A percentile compares a stretch with the other conserved stretches of the same genome.
These are phyloP conservation scores for Sapria himalayana DNA, from an alignment of 345 rosid species.

Conservation along the genomic window DNA sequence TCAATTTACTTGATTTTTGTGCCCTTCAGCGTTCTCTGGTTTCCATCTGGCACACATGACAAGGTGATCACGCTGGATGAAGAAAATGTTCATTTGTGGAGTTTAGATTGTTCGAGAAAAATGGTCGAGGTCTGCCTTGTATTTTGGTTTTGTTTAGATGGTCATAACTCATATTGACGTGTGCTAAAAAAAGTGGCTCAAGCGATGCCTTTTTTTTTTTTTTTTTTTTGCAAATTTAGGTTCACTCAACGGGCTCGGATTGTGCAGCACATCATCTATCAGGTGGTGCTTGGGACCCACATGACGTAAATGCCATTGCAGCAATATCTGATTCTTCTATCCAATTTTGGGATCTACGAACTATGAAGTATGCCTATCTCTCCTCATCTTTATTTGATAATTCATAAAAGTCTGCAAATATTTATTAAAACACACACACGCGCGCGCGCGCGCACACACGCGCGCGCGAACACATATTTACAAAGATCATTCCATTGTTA, in stretches of 20 bases:
- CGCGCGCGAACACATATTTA: too few species aligned
- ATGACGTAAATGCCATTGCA: constrained; percentile 55
- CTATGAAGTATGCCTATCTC: constrained; percentile 43
- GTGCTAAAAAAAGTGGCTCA: too few species aligned
- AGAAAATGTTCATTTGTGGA: constrained; percentile 53
- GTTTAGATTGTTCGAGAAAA: constrained; percentile 52
- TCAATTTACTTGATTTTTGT: neutral
- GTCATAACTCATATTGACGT: too few species aligned
- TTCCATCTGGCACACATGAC: constrained; percentile 75
- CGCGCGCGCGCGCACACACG: too few species aligned
- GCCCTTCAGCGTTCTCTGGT: constrained; percentile 45
- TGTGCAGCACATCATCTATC: constrained; percentile 65
- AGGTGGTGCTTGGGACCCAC: constrained; percentile 94
- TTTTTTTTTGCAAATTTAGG: constrained; percentile 23
- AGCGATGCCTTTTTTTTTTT: constrained; percentile 13
- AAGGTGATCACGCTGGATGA: constrained; percentile 78
- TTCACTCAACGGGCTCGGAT: constrained; percentile 57
- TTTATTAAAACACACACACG: too few species aligned
- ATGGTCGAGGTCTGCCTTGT: constrained; percentile 38
- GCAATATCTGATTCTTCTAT: constrained; percentile 73
- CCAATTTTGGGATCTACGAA: constrained; percentile 74
- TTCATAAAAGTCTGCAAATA: too few species aligned
- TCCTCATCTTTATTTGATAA: neutral
- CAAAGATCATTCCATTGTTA: too few species aligned
- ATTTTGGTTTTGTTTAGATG: neutral